These are phyloP conservation scores for Haplosporangium sp. DNA, from an alignment of 371 early-diverging fungal genomes.

Conservation along the genomic window DNA sequence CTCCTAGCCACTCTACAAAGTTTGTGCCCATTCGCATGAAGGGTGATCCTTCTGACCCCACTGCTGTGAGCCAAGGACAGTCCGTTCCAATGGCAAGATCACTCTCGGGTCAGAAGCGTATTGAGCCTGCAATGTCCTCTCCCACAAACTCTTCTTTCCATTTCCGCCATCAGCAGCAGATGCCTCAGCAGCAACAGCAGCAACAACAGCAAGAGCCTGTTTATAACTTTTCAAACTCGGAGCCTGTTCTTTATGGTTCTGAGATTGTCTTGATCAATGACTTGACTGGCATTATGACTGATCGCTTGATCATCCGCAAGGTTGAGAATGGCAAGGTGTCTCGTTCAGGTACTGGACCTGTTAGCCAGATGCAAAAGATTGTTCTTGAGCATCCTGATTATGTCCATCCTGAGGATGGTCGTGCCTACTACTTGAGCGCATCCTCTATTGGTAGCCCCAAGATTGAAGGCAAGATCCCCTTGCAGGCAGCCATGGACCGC, in stretches of 20 bases:
- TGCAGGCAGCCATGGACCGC: constrained; percentile 57
- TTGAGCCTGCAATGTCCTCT: constrained; percentile 10
- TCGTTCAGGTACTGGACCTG: constrained; percentile 72
- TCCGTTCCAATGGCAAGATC: constrained; percentile 4
- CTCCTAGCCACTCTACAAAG: constrained; percentile 44
- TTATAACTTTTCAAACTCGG: constrained; percentile 53
- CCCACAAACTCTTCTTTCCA: constrained; percentile 17
- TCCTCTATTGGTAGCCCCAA: constrained; percentile 56
- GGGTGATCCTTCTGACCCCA: constrained; percentile 29
- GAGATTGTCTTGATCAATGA: constrained; percentile 75
- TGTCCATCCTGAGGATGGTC: constrained; percentile 55
- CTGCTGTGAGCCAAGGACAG: constrained; percentile 3
- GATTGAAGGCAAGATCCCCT: constrained; percentile 54
- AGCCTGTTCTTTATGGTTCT: constrained; percentile 70
- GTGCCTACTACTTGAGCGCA: constrained; percentile 51
- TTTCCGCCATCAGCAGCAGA: constrained; percentile 44
- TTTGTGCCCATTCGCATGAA: constrained; percentile 58
- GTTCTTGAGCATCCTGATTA: constrained; percentile 70
- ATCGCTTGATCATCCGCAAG: constrained; percentile 78
- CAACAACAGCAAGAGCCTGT: constrained; percentile 40
- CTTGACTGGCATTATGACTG: constrained; percentile 72
- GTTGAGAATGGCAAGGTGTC: constrained; percentile 79
- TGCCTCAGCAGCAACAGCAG: constrained; percentile 32
- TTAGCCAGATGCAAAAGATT: constrained; percentile 86
- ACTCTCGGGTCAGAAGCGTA: constrained; percentile 14